Base-by-base conservation (phyloP, 768 basidiomycete species). In the Dictyophora rubrovolvata region DNA sequence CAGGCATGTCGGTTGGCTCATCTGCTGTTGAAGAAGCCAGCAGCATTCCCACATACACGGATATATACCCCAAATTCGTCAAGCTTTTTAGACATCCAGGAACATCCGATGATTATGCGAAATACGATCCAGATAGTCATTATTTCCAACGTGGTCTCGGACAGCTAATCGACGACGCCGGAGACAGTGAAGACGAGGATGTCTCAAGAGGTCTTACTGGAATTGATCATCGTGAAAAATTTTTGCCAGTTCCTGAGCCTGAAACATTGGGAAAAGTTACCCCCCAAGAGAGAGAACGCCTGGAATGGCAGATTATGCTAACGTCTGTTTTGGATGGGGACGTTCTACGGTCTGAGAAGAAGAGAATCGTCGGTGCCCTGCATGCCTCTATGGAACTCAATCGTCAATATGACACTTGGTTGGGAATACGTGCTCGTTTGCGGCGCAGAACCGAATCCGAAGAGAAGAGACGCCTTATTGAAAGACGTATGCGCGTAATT, bases 301-400 rank as follows among this genome's bases (percentile, higher is more conserved):
- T 94, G 52, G 93, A 96, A 71, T 98, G 96, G 96, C 93, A 94
- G 71, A 87, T 87, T 17, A 87, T 97, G 84, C 82, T 98, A 34
- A 83, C 90, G 12, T 95, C 93, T 33, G 95, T 98, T 22, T 78
- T 99, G 50, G 83, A 83, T 33, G 94, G 96, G 10, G 94, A 98
- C 66, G 93, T 99, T 11, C 81, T 99, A 63, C 91, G 87, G 69
- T 88, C 91, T 0, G 96, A 98, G 74, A 96, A 93, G 73, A 89
- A 88, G 22, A 83, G 96, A 59, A 93, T 97, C 61, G 87, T 88
- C 28, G 84, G 84, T 51, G 88, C 84, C 16, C 74, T 92, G 53
- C 83, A 86, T 63, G 80, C 83, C 20, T 79, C 81, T 18, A 77
- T 77, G 8, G 85, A 89, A 59, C 79, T 83, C 67, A 80, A 79